Conservation (phyloP, 306 rosid species). For the Vigna mungo region DNA sequence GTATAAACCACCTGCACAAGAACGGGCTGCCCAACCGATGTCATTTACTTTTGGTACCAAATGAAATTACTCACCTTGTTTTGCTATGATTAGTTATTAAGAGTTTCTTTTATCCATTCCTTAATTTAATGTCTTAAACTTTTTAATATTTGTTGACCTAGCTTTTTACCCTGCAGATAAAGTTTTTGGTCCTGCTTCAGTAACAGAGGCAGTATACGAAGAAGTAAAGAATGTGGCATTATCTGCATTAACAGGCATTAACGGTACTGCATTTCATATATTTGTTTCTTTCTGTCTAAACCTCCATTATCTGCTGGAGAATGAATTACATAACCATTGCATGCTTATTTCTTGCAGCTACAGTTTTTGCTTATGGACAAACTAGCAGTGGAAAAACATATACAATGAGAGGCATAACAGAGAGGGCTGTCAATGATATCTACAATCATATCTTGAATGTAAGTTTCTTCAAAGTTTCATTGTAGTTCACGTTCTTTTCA, state of each 20-base stretch:
- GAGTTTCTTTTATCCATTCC: not conserved
- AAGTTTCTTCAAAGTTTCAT: slow-evolving; percentile 42
- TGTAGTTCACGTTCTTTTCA: not conserved
- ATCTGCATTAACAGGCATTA: slow-evolving; percentile 94
- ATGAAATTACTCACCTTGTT: slow-evolving; percentile 10
- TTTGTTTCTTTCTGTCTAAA: slow-evolving; percentile 9
- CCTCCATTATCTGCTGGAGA: not conserved
- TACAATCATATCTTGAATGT: slow-evolving; percentile 86
- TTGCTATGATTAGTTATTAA: not conserved
- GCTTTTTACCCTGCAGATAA: slow-evolving; percentile 65
- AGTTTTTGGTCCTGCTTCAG: slow-evolving; percentile 77
- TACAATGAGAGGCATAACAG: slow-evolving; percentile 99
- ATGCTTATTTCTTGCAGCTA: slow-evolving; percentile 65
- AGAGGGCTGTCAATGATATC: slow-evolving; percentile 95
- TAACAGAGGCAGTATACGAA: slow-evolving; percentile 87
- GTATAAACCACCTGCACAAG: slow-evolving; percentile 68
- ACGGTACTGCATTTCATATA: slow-evolving; percentile 59
- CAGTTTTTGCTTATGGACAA: slow-evolving; percentile 98
- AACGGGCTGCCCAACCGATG: slow-evolving; percentile 72
- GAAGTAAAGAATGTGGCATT: slow-evolving; percentile 95
- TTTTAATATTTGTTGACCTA: slow-evolving; percentile 35
- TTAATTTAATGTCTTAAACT: not conserved
- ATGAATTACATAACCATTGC: slow-evolving; percentile 22
- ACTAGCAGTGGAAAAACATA: slow-evolving; percentile 99
- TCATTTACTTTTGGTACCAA: slow-evolving; percentile 86